Conservation (phyloP, 257 asterid species). For the Linderniella brevidens region DNA sequence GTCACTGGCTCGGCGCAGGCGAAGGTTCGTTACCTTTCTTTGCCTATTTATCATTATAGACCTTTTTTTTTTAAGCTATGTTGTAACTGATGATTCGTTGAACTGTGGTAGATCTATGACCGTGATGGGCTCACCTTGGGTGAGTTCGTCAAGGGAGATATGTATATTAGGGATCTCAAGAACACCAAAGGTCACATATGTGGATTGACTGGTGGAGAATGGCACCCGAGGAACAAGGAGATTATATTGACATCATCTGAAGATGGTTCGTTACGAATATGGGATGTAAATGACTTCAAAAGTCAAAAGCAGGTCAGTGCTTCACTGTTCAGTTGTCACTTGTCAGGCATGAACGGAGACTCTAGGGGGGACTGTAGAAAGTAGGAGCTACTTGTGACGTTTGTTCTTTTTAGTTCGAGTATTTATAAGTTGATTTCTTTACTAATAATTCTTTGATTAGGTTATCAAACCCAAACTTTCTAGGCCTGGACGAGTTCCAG, state of each 20-base stretch:
- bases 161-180: constrained; percentile 96
- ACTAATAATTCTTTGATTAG: constrained; percentile 27
- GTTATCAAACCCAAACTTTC: constrained; percentile 85
- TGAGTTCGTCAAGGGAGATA: constrained; percentile 89
- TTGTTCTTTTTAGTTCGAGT: too few species aligned
- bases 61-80: constrained; percentile 1
- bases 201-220: constrained; percentile 94
- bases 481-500: constrained; percentile 87
- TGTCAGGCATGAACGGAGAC: too few species aligned
- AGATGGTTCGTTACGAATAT: constrained; percentile 85
- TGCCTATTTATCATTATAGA: constrained; percentile 7
- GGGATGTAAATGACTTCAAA: constrained; percentile 89
- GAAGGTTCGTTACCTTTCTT: constrained; percentile 34
- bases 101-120: constrained; percentile 60
- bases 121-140: constrained; percentile 94
- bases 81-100: constrained; percentile 11
- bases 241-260: constrained; percentile 85
- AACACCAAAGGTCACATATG: constrained; percentile 92
- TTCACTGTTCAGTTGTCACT: neutral
- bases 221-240: constrained; percentile 87
- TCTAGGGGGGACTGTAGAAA: too few species aligned
- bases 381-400: neutral
- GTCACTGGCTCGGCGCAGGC: constrained; percentile 99
- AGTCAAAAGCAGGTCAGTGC: constrained; percentile 85
- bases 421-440: constrained; percentile 5